These are phyloP conservation scores for Lactarius trivialis DNA, from an alignment of 768 basidiomycete genomes.

Conservation along the genomic window DNA sequence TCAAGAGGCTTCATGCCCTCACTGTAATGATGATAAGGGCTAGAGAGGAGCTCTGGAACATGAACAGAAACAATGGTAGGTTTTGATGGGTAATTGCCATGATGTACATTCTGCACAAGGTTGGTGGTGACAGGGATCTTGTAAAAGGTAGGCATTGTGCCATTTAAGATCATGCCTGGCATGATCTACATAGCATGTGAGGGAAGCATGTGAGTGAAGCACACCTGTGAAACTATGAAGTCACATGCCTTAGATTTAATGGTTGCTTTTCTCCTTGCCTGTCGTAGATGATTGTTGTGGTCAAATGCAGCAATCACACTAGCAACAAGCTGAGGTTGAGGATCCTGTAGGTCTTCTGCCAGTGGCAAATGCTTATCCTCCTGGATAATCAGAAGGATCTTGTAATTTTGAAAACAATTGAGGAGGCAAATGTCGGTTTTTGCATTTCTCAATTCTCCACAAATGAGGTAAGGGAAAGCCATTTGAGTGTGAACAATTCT, in stretches of 20 bases:
- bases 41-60: not conserved
- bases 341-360: not conserved
- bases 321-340: not conserved
- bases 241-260: not conserved
- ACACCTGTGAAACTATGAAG: not conserved
- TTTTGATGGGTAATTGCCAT: not conserved
- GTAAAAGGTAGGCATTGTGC: slow-evolving; percentile 20
- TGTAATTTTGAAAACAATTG: not conserved
- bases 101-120: not conserved
- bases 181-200: not conserved
- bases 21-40: not conserved
- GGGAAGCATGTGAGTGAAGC: not conserved
- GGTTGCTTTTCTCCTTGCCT: not conserved
- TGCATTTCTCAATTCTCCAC: not conserved
- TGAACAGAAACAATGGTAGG: not conserved
- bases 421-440: slow-evolving; percentile 2
- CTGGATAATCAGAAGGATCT: slow-evolving; percentile 14
- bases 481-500: not conserved
- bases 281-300: not conserved
- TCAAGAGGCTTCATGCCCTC: not conserved
- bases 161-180: slow-evolving; percentile 48
- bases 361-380: not conserved
- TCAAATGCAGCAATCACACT: not conserved
- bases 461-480: not conserved
- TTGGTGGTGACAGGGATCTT: not conserved